Conservation (phyloP, 139 green algal genomes). For the Closterium sp. region DNA sequence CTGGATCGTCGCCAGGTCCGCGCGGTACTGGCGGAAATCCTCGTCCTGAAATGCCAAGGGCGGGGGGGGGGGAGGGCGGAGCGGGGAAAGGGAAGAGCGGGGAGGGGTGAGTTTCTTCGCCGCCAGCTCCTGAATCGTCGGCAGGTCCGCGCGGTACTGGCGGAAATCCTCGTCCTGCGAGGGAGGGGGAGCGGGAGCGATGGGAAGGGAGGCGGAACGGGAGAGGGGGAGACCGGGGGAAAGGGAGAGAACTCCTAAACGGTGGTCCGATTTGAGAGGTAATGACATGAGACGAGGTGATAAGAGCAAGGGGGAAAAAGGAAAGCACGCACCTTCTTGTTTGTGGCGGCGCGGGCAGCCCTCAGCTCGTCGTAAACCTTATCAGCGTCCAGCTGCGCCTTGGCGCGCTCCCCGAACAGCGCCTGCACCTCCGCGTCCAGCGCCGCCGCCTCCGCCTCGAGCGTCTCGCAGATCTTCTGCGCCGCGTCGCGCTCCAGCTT, state of each 20-base stretch:
- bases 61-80: too few relatives aligned
- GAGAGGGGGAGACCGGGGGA: too few relatives aligned
- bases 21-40: constrained; percentile 27
- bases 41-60: constrained; percentile 15
- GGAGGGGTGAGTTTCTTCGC: too few relatives aligned
- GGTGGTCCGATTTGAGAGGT: too few relatives aligned
- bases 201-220: too few relatives aligned
- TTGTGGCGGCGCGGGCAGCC: neutral
- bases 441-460: constrained; percentile 13
- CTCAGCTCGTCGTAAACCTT: constrained; percentile 27
- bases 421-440: constrained; percentile 20
- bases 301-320: neutral
- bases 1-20: constrained; percentile 11
- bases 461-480: constrained; percentile 42
- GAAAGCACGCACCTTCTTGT: neutral
- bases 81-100: too few relatives aligned
- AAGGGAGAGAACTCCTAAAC: too few relatives aligned
- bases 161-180: constrained; percentile 30
- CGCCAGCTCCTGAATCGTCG: constrained; percentile 22
- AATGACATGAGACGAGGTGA: too few relatives aligned
- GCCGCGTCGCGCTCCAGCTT: constrained; percentile 40
- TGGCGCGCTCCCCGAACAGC: constrained; percentile 11
- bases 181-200: neutral
- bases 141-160: constrained; percentile 11
- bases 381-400: constrained; percentile 18